Percentiles rank a stretch among this genome's conserved stretches.
phyloP scores from a whole-genome alignment of 805 yeast genomes.

The Cyberlindnera meyerae region DNA sequence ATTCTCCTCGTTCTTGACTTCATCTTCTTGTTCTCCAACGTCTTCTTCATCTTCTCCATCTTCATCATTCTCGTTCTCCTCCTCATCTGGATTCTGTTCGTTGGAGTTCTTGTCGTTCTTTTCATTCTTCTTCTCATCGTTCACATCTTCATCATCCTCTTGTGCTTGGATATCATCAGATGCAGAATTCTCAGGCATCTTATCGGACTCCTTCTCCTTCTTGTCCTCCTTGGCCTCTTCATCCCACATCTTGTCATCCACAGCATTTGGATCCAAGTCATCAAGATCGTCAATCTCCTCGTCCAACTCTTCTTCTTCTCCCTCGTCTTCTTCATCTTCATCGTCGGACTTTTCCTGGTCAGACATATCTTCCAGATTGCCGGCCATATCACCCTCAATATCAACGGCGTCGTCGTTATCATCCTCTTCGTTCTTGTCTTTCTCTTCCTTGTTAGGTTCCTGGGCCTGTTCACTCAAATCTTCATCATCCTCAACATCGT shows the following conservation, averaged over 20 bases:
- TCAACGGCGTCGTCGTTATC: constrained; percentile 86
- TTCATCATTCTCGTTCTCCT: constrained; percentile 44
- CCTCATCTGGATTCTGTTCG: constrained; percentile 32
- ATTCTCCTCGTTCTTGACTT: constrained; percentile 60
- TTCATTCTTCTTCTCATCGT: constrained; percentile 16
- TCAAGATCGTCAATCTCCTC: constrained; percentile 88
- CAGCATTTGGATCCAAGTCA: constrained; percentile 88
- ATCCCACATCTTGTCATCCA: constrained; percentile 98
- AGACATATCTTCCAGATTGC: constrained; percentile 72
- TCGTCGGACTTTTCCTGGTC: constrained; percentile 49
- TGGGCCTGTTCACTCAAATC: constrained; percentile 71
- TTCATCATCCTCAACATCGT: constrained; percentile 88
- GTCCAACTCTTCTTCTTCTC: constrained; percentile 70
- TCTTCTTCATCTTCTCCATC: constrained; percentile 57
- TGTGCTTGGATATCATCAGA: constrained; percentile 40
- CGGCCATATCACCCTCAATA: constrained; percentile 97
- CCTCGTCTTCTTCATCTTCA: constrained; percentile 44
- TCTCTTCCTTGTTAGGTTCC: constrained; percentile 67
- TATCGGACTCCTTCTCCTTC: constrained; percentile 80
- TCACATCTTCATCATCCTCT: constrained; percentile 30
- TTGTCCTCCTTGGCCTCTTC: constrained; percentile 75
- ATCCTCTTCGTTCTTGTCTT: constrained; percentile 57
- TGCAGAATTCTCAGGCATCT: constrained; percentile 52
- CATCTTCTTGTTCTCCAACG: constrained; percentile 80
- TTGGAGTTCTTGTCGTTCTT: constrained; percentile 31